Base-by-base conservation (phyloP, 345 rosid species). In the Populus simonii region DNA sequence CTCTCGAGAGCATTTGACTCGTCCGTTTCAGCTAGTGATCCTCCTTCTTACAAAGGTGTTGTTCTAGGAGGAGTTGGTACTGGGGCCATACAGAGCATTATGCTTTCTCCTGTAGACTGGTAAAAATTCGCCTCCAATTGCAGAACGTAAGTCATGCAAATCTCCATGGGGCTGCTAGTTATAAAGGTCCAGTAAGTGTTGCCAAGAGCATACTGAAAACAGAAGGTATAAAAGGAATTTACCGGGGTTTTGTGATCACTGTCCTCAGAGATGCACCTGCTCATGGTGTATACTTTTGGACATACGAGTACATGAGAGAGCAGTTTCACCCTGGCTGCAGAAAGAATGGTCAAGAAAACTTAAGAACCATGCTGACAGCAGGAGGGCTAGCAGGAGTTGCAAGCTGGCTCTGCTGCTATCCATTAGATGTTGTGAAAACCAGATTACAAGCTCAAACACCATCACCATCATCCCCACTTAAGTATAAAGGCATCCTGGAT, bases 331-430 rank as follows among this genome's bases (percentile, higher is more conserved):
- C 97, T 2, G 97, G 98, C 36, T 93, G 98, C 89, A 81, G 97
- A 81, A 92, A 89, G 83, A 81, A 16, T n/a, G 80, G 97, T 17
- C 80, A 92, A 25, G 98, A 92, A 82, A 86, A 82, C 75, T 77
- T 96, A 76, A 79, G 67, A 70, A 96, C 97, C 35, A 94, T 91
- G 98, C 85, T 96, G 77, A 33, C 87, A 1, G 90, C 98, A 0
- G 98, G 98, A 72, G 97, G 98, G 22, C 83, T 91, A 6, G 99
- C 95, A 4, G 99, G 97, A 49, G 98, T 96, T 6, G 89, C 97
- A 3, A 96, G 99, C 85, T 94, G 98, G 99, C 85, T 89, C 47
- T 82, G 85, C 76, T 94, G 95, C 78, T 94, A 96, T 77, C 99
- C 99, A 11, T 76, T 91, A 43, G 98, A 96, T 68, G 99, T 94